A percentile compares a stretch with the other conserved stretches of the same genome.
Evolutionary conservation across 108 stramenopile genomes (phyloP).

Genomic region (Pseudonitzschia multiseries): DNA sequence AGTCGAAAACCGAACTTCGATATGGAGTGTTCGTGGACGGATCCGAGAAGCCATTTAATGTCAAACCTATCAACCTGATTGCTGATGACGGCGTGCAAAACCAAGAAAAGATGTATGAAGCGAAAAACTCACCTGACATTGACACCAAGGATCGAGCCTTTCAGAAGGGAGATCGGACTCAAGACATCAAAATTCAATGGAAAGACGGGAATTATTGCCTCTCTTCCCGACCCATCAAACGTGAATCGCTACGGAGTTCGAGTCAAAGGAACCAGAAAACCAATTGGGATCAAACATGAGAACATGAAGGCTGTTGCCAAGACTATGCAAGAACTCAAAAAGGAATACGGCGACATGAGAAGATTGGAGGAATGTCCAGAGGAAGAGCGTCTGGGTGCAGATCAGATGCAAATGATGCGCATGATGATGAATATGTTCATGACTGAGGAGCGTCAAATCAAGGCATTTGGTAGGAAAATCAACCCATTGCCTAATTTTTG

Average conservation of each 20-base stretch:
- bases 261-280: conserved; percentile 17
- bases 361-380: no score
- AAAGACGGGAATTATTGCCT: conserved; percentile 16
- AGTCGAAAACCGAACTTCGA: not conserved
- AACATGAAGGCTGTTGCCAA: not conserved
- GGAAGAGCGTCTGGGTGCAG: conserved; percentile 2
- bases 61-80: not conserved
- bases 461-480: conserved; percentile 28
- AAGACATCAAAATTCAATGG: conserved; percentile 22
- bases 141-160: not conserved
- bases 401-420: conserved; percentile 22
- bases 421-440: conserved; percentile 27
- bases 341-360: not conserved
- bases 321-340: not conserved
- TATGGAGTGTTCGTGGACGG: not conserved
- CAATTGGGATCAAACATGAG: not conserved
- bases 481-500: conserved; percentile 24
- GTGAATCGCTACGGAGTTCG: conserved; percentile 19
- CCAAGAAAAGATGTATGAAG: not conserved
- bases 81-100: not conserved
- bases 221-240: not conserved
- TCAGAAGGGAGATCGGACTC: conserved; percentile 9
- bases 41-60: not conserved
- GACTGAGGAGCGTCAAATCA: conserved; percentile 22
- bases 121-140: not conserved